Conservation (phyloP, 805 yeast species). For the Barnettozyma populi region DNA sequence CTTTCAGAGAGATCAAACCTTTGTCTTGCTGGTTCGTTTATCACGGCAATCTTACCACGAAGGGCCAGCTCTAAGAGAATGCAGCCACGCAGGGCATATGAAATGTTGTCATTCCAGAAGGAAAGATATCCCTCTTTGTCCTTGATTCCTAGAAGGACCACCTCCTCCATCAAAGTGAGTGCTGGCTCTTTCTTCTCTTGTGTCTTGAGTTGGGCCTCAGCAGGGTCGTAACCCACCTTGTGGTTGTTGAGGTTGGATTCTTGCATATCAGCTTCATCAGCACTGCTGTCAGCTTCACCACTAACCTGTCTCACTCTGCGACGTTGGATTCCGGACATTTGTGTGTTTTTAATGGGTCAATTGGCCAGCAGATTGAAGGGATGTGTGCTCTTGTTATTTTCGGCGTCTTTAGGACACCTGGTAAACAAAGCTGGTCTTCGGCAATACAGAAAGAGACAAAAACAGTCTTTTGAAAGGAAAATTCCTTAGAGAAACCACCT, state of each 20-base stretch:
- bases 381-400: background rate
- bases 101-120: conserved; percentile 97
- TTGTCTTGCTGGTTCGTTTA: conserved; percentile 88
- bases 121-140: conserved; percentile 95
- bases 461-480: background rate
- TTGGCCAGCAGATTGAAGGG: background rate
- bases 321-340: conserved; percentile 63
- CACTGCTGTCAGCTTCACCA: conserved; percentile 2
- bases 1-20: conserved; percentile 86
- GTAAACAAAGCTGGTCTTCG: background rate
- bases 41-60: conserved; percentile 81
- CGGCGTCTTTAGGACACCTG: background rate
- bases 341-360: background rate
- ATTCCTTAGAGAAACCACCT: background rate
- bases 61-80: conserved; percentile 88
- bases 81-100: conserved; percentile 94
- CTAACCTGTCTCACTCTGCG: conserved; percentile 54
- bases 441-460: background rate
- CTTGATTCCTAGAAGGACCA: conserved; percentile 83
- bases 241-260: conserved; percentile 36
- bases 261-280: conserved; percentile 2
- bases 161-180: conserved; percentile 94
- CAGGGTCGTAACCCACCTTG: conserved; percentile 79
- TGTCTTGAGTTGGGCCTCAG: conserved; percentile 34
- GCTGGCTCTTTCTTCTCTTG: conserved; percentile 49